A percentile compares a stretch with the other conserved stretches of the same genome.
Conservation (phyloP, 768 basidiomycete species). For the Tephrocybe rancida region DNA sequence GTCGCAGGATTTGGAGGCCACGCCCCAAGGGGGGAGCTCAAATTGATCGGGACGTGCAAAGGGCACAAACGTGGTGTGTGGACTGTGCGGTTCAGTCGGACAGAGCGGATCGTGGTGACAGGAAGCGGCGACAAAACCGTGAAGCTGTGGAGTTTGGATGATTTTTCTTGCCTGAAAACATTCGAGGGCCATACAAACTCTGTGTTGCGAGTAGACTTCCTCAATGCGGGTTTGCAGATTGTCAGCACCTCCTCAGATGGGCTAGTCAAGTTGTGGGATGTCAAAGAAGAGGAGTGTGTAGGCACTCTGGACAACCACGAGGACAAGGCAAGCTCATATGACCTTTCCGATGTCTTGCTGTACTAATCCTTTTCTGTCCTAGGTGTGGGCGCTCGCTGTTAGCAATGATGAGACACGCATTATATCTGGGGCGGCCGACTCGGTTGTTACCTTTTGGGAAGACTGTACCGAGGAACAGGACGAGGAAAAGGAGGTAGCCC, state of each 20-base stretch:
- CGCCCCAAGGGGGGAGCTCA: conserved; percentile 67
- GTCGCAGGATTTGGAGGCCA: conserved; percentile 36
- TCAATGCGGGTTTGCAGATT: conserved; percentile 82
- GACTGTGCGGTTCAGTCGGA: conserved; percentile 85
- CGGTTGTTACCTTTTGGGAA: conserved; percentile 94
- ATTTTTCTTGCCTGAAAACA: conserved; percentile 92
- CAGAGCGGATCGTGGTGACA: conserved; percentile 85
- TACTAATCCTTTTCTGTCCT: conserved; percentile 3
- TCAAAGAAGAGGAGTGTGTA: conserved; percentile 84
- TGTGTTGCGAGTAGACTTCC: conserved; percentile 89
- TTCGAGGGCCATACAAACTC: conserved; percentile 99
- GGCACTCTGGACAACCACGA: conserved; percentile 96
- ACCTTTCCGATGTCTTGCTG: conserved; percentile 2
- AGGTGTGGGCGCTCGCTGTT: conserved; percentile 97
- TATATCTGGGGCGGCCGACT: conserved; percentile 95
- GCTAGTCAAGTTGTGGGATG: conserved; percentile 94
- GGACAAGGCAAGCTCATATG: conserved; percentile 72
- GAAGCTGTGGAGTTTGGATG: conserved; percentile 92
- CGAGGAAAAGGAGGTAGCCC: conserved; percentile 69
- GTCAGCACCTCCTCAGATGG: conserved; percentile 94
- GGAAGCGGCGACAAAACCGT: conserved; percentile 96
- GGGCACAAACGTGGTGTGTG: conserved; percentile 98
- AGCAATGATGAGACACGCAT: conserved; percentile 81
- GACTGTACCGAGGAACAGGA: conserved; percentile 90
- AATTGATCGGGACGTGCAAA: conserved; percentile 83